Evolutionary conservation across 2,329 filamentous ascomycete species (phyloP).

Genomic region (Colletotrichum euphorbiae): DNA sequence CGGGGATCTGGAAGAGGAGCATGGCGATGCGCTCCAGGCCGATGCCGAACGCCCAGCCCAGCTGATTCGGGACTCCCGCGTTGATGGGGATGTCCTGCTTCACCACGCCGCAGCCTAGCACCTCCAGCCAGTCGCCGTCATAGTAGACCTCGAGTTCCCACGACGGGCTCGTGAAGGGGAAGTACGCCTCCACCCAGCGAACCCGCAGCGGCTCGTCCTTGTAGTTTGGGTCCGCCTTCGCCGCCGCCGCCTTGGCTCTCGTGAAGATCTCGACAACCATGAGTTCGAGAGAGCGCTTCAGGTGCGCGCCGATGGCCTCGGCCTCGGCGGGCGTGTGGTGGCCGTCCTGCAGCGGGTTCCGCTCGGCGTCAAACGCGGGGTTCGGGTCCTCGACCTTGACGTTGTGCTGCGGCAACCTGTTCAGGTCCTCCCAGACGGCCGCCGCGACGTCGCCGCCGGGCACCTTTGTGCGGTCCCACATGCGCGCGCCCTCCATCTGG

Average conservation of each 20-base stretch:
- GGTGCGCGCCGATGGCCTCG: constrained; percentile 83
- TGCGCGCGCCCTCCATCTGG: constrained; percentile 95
- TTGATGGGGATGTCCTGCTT: constrained; percentile 84
- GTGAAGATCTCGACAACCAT: constrained; percentile 92
- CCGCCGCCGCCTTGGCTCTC: constrained; percentile 75
- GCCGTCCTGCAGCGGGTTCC: constrained; percentile 83
- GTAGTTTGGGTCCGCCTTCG: constrained; percentile 60
- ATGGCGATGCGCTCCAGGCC: constrained; percentile 96
- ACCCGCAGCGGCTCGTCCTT: constrained; percentile 81
- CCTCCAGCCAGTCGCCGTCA: constrained; percentile 94
- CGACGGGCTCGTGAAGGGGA: constrained; percentile 94
- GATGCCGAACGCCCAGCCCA: constrained; percentile 96
- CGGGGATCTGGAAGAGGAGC: constrained; percentile 95
- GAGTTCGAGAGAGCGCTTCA: constrained; percentile 89
- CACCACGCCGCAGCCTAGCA: constrained; percentile 92
- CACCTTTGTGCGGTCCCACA: constrained; percentile 81
- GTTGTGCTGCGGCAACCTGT: constrained; percentile 76
- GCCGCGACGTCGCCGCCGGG: constrained; percentile 69
- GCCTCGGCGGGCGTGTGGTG: constrained; percentile 82
- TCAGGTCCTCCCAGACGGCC: constrained; percentile 77
- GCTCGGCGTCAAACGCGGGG: constrained; percentile 78
- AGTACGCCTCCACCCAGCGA: constrained; percentile 96
- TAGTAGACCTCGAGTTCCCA: constrained; percentile 98
- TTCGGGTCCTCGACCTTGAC: constrained; percentile 87
- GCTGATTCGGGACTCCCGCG: constrained; percentile 77